Base-by-base conservation (phyloP, 768 basidiomycete species). In the button mushroom (Agaricus bisporus) region DNA sequence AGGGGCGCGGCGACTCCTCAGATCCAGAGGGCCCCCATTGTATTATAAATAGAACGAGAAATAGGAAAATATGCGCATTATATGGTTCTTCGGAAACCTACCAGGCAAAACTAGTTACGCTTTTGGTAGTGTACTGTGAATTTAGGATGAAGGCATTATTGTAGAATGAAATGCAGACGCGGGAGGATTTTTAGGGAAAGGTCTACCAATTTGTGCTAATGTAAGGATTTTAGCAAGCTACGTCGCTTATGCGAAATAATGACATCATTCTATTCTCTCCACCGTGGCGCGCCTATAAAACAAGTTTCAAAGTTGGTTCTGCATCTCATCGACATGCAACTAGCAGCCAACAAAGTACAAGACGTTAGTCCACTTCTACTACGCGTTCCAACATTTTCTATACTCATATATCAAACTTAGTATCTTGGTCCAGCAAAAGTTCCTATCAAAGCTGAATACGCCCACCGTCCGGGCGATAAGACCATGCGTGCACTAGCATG, bases 401-500 rank as follows among this genome's bases (percentile, higher is more conserved):
- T 7, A 20, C 10, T 41, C 2, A 43, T 8, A 4, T 22, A 26
- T 45, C 32, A 4, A 18, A n/a, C 8, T 14, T 47, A 74, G 73
- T 62, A 65, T 36, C 49, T 78, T 54, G 77, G 76, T 0, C 62
- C 69, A 17, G 57, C 70, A 9, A 70, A 72, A 8, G 73, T 76
- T 1, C 69, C 54, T 2, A 70, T 74, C 1, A 67, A 73, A 46
- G 70, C 77, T 0, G 71, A 75, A 46, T 78, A 75, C 60, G 78
- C 79, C 47, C 64, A 63, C 18, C 66, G 77, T n/a, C 64, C 64
- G 9, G 80, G 76, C 56, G 82, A 81, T 1, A 63, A 69, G 26
- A 83, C 72, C 4, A 86, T 86, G 85, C 80, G 80, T 56, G 85
- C 86, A 10, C 69, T 87, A 1, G 81, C 81, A 1, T 88, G 85